A percentile compares a stretch with the other conserved stretches of the same genome.
Evolutionary conservation across 2,329 filamentous ascomycete species (phyloP).

Genomic region (Fusarium euwallaceae): DNA sequence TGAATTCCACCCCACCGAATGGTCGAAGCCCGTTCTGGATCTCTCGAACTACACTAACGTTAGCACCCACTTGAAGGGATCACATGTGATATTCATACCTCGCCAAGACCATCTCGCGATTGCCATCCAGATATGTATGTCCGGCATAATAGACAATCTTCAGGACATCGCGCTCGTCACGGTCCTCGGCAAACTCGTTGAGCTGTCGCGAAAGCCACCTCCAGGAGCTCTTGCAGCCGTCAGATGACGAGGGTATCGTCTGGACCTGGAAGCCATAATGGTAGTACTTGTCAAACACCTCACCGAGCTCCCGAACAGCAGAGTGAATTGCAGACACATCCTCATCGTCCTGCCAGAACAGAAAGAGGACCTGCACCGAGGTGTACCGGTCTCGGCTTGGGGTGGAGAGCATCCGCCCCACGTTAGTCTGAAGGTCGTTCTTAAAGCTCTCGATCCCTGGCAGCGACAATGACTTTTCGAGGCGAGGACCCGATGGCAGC

Average conservation of each 20-base stretch:
- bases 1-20: constrained; percentile 70
- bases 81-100: constrained; percentile 57
- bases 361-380: constrained; percentile 65
- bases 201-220: constrained; percentile 67
- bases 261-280: constrained; percentile 63
- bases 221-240: constrained; percentile 63
- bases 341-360: constrained; percentile 69
- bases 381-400: constrained; percentile 66
- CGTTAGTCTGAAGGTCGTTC: constrained; percentile 65
- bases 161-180: constrained; percentile 67
- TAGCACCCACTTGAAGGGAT: constrained; percentile 20
- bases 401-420: constrained; percentile 63
- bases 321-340: constrained; percentile 56
- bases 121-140: constrained; percentile 65
- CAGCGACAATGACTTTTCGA: constrained; percentile 64
- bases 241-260: constrained; percentile 63
- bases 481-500: constrained; percentile 67
- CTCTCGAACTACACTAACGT: constrained; percentile 58
- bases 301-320: constrained; percentile 62
- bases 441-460: constrained; percentile 65
- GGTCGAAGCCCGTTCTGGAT: constrained; percentile 58
- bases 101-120: constrained; percentile 69
- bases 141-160: constrained; percentile 72
- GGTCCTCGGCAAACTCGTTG: constrained; percentile 65
- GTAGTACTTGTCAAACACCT: constrained; percentile 66